Percentiles rank a stretch among this genome's conserved stretches.
phyloP scores from a whole-genome alignment of 2,329 filamentous ascomycete genomes.

The Didymella pomorum region DNA sequence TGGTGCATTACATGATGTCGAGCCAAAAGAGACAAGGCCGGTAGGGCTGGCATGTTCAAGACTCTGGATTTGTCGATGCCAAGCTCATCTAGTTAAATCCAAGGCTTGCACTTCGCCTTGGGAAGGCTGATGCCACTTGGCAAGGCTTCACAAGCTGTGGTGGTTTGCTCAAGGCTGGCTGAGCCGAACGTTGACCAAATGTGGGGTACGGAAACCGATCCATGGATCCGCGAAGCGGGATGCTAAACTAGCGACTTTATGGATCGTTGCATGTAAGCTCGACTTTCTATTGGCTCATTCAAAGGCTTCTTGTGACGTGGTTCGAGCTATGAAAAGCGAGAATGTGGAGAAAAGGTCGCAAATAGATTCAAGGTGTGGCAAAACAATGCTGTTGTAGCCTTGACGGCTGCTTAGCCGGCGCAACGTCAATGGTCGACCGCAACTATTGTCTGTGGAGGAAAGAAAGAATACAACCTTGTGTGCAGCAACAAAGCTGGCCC shows the following conservation, averaged over 20 bases:
- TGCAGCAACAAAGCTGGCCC: background rate
- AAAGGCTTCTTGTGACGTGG: background rate
- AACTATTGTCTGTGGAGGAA: background rate
- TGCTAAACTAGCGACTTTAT: background rate
- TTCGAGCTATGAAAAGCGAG: background rate
- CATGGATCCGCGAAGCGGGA: background rate
- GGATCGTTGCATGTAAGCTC: background rate
- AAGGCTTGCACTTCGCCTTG: background rate
- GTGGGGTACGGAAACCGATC: background rate
- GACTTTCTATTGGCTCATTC: background rate
- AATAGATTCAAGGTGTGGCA: background rate
- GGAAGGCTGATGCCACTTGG: background rate
- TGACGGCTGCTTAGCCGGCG: constrained; percentile 9
- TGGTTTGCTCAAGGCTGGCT: background rate
- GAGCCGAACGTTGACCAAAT: background rate
- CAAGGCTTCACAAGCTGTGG: background rate
- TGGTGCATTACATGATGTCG: background rate
- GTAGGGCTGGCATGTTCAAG: background rate
- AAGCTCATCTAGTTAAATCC: background rate
- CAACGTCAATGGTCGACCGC: background rate
- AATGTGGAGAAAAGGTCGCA: background rate
- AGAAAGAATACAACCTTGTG: background rate
- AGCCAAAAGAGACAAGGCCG: background rate
- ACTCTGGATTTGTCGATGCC: background rate
- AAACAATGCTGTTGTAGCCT: background rate